These are phyloP conservation scores for Phytophthora pisi DNA, from an alignment of 352 stramenopile genomes.

Conservation along the genomic window DNA sequence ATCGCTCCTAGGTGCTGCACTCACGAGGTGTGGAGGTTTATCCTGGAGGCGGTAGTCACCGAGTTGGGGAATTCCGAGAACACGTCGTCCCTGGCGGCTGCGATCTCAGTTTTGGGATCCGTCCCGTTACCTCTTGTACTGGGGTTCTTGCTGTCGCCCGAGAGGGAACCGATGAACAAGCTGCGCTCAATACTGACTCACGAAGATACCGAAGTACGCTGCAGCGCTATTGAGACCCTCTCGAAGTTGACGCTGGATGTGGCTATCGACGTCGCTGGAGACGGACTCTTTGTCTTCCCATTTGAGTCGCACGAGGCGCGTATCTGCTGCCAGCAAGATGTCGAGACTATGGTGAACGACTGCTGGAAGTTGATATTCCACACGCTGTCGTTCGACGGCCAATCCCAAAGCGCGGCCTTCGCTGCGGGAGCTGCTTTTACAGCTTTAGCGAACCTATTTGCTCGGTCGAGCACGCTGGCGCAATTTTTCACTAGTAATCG, in stretches of 20 bases:
- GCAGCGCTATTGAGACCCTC: constrained; percentile 62
- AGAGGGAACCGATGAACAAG: constrained; percentile 85
- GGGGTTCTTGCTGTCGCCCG: constrained; percentile 62
- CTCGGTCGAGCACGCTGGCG: constrained; percentile 46
- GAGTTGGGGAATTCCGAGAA: constrained; percentile 81
- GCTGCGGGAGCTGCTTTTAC: constrained; percentile 56
- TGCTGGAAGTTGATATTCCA: constrained; percentile 87
- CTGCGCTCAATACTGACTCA: constrained; percentile 70
- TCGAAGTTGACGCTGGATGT: constrained; percentile 58
- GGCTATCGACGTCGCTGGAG: constrained; percentile 53
- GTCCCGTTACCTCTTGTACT: constrained; percentile 67
- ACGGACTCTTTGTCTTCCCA: constrained; percentile 71
- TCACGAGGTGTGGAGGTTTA: constrained; percentile 62
- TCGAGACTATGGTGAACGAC: constrained; percentile 76
- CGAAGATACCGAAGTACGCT: constrained; percentile 65
- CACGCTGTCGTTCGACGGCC: constrained; percentile 41
- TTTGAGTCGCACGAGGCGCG: constrained; percentile 86
- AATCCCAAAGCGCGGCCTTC: constrained; percentile 19
- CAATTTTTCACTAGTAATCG: constrained; percentile 30
- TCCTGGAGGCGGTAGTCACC: constrained; percentile 62
- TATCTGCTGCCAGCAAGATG: constrained; percentile 82
- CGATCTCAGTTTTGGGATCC: constrained; percentile 60
- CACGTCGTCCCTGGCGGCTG: constrained; percentile 48
- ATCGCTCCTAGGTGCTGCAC: constrained; percentile 63
- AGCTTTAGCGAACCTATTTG: constrained; percentile 67